These are phyloP conservation scores for Ichthyophthirius multifiliis DNA, from an alignment of 169 alveolate genomes.

Conservation along the genomic window DNA sequence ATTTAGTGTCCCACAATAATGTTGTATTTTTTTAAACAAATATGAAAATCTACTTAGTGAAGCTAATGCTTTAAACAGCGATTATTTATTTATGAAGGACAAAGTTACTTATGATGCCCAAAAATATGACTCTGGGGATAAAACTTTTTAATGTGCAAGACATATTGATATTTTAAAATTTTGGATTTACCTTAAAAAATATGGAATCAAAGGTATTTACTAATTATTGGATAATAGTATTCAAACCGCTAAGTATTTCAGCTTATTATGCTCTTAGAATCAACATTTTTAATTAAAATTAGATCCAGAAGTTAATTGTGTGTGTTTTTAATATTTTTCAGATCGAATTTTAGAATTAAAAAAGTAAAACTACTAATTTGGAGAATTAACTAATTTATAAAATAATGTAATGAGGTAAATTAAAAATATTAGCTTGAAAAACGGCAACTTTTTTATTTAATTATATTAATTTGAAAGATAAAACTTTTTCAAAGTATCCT, in stretches of 20 bases:
- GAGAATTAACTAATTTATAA: too few relatives aligned
- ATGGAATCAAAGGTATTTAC: constrained; percentile 2
- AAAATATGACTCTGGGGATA: constrained; percentile 34
- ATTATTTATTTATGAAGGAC: constrained; percentile 16
- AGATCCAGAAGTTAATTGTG: constrained; percentile 2
- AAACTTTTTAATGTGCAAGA: constrained; percentile 27
- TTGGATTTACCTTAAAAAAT: constrained; percentile 19
- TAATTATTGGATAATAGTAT: neutral
- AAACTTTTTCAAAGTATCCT: neutral
- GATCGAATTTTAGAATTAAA: neutral
- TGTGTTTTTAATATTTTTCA: constrained; percentile 13
- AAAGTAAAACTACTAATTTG: too few relatives aligned
- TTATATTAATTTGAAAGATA: neutral
- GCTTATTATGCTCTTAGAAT: neutral
- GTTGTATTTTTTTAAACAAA: neutral
- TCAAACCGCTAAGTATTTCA: neutral
- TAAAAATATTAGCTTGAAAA: neutral
- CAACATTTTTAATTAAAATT: neutral
- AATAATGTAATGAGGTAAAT: neutral
- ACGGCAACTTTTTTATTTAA: neutral
- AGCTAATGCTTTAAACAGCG: constrained; percentile 6
- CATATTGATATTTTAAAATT: constrained; percentile 17
- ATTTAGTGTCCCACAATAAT: constrained; percentile 11
- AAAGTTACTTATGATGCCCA: neutral
- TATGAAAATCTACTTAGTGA: constrained; percentile 1